A percentile compares a stretch with the other conserved stretches of the same genome.
These are phyloP conservation scores for Erysimum cheiranthoides DNA, from an alignment of 345 rosid species.

Conservation along the genomic window DNA sequence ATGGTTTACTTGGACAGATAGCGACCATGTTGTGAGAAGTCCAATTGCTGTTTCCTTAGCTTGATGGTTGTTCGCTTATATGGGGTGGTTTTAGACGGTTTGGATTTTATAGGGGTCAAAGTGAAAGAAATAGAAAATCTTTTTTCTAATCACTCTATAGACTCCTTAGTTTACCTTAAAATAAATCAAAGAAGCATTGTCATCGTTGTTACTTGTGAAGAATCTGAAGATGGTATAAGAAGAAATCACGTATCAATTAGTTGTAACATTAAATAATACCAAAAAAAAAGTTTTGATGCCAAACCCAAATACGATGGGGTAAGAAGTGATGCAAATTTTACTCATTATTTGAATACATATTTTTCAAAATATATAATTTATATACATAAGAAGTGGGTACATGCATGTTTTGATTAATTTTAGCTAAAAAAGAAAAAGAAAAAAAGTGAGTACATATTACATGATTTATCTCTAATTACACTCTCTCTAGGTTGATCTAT, in stretches of 20 bases:
- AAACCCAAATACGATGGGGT: too few relatives aligned
- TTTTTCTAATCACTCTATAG: slow-evolving; percentile 10
- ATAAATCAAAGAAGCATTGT: not conserved
- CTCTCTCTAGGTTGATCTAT: too few relatives aligned
- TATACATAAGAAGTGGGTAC: too few relatives aligned
- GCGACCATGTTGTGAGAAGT: slow-evolving; percentile 64
- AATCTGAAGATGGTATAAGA: not conserved
- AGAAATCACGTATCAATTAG: not conserved
- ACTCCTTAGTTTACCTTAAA: not conserved
- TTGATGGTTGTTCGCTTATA: slow-evolving; percentile 26
- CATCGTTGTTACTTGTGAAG: not conserved
- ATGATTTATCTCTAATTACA: too few relatives aligned
- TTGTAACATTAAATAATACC: too few relatives aligned
- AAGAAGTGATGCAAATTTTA: too few relatives aligned
- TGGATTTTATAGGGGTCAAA: slow-evolving; percentile 11
- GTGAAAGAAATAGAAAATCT: slow-evolving; percentile 17
- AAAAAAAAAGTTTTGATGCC: too few relatives aligned
- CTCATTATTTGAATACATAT: too few relatives aligned
- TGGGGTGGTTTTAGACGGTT: not conserved
- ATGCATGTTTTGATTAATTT: too few relatives aligned
- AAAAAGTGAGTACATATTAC: too few relatives aligned
- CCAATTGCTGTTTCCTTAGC: slow-evolving; percentile 67
- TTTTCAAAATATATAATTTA: too few relatives aligned
- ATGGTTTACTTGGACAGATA: slow-evolving; percentile 74
- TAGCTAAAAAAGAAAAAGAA: too few relatives aligned